A percentile compares a stretch with the other conserved stretches of the same genome.
These are phyloP conservation scores for Myriangium duriaei DNA, from an alignment of 2,329 filamentous ascomycete genomes.

Conservation along the genomic window DNA sequence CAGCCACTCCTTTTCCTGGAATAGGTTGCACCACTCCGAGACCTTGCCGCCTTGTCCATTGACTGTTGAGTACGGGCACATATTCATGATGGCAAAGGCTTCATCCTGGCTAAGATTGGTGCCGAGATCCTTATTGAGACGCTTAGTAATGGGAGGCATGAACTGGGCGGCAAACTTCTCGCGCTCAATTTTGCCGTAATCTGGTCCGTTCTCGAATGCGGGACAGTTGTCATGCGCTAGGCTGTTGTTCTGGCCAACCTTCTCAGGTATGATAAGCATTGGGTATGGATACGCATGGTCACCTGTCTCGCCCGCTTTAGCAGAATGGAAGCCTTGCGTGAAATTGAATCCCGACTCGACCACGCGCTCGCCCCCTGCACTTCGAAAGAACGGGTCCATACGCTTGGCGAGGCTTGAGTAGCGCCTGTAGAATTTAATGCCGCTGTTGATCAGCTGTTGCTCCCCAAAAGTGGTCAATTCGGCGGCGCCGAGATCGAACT, in stretches of 20 bases:
- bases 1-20: constrained; percentile 59
- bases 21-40: constrained; percentile 65
- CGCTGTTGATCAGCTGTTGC: constrained; percentile 60
- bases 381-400: constrained; percentile 56
- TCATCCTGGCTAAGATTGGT: constrained; percentile 51
- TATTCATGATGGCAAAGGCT: constrained; percentile 66
- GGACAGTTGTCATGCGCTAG: constrained; percentile 62
- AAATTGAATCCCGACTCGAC: constrained; percentile 64
- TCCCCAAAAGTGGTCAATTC: constrained; percentile 57
- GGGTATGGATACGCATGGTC: constrained; percentile 37
- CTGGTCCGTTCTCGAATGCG: constrained; percentile 52
- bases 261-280: constrained; percentile 61
- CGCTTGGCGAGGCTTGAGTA: constrained; percentile 51
- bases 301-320: constrained; percentile 28
- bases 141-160: constrained; percentile 51
- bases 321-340: constrained; percentile 57
- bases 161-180: constrained; percentile 51
- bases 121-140: constrained; percentile 59
- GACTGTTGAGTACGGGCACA: constrained; percentile 79
- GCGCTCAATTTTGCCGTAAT: constrained; percentile 41
- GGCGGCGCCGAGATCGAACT: constrained; percentile 58
- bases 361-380: constrained; percentile 57
- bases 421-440: constrained; percentile 60
- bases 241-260: constrained; percentile 60
- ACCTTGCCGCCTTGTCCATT: constrained; percentile 42